Base-by-base conservation (phyloP, 2,329 filamentous ascomycete species). In the Chaetomium sp. region DNA sequence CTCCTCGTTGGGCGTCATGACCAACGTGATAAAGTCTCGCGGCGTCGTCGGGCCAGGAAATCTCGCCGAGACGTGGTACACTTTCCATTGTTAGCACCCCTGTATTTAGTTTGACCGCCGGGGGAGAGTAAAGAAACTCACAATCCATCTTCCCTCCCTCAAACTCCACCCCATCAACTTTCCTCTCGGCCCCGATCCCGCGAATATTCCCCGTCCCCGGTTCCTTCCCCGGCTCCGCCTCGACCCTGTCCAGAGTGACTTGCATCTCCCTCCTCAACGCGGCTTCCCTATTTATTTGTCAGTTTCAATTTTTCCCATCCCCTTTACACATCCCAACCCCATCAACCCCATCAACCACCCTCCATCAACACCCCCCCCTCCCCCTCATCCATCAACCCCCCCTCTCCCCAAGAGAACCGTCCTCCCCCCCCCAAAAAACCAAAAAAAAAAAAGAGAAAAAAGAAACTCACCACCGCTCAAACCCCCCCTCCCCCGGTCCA, bases 41-140 rank as follows among this genome's bases (percentile, higher is more conserved):
- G 94, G 90, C 2, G 93, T 87, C 0, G 92, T 95, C 3, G 94
- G 94, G 0, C 92, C 92, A 0, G 93, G 93, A 71, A 97, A 97
- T 74, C 95, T 90, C 2, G 93, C 93, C 25, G 91, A 94, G 0
- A 97, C 83, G 73, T 94, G 88, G 72, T 91, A 96, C 4, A 97
- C 91, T 87, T 75, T 70, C 35, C 16, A 62, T 5, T n/a, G 56
- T 57, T n/a, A 47, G 35, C n/a, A 23, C 16, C 19, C n/a, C 10
- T 9, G 10, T 10, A 16, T 19, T 2, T 19, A 21, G 6, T n/a
- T 7, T 6, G 10, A 13, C 19, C 1, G 13, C 21, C 45, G 31
- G 23, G 21, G n/a, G 25, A 21, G 19, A 53, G 27, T 23, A 21
- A 57, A 50, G 21, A 51, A 60, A 58, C 38, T 51, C 38, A 49